phyloP scores from a whole-genome alignment of 2,329 filamentous ascomycete species.

The Phaeosphaeriaceae sp. region DNA sequence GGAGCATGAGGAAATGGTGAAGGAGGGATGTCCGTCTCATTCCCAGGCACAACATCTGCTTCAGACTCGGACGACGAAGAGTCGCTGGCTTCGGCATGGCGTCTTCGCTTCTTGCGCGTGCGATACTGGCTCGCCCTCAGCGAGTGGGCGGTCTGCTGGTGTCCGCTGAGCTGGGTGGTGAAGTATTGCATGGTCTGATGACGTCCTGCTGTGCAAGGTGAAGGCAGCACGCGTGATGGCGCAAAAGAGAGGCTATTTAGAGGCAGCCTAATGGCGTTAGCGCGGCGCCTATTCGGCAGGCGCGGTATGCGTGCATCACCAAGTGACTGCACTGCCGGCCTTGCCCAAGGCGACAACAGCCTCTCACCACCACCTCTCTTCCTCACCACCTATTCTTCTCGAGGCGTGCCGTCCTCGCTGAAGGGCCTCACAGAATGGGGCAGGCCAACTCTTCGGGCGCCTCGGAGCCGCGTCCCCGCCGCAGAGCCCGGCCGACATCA shows the following conservation, averaged over 20 bases:
- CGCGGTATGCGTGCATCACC: conserved; percentile 4
- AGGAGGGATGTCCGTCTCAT: conserved; percentile 47
- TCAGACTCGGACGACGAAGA: conserved; percentile 11
- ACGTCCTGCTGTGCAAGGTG: background rate
- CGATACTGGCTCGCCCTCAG: conserved; percentile 43
- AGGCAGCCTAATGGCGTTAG: background rate
- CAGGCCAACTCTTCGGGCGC: conserved; percentile 46
- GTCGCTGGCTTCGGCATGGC: conserved; percentile 25
- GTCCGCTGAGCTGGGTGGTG: conserved; percentile 36
- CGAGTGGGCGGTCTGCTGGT: conserved; percentile 37
- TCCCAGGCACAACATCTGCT: conserved; percentile 49
- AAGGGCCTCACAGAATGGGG: conserved; percentile 45
- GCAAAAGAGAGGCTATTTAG: background rate
- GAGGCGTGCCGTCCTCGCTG: conserved; percentile 32
- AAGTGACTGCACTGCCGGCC: conserved; percentile 6
- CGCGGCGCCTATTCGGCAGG: conserved; percentile 3
- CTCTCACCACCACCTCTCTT: conserved; percentile 8
- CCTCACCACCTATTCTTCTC: conserved; percentile 6
- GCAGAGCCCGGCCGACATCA: conserved; percentile 39
- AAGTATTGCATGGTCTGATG: conserved; percentile 40
- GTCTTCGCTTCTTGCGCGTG: conserved; percentile 29
- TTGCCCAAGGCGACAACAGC: background rate
- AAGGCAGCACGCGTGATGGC: background rate
- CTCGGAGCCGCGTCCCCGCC: conserved; percentile 31
- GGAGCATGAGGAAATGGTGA: conserved; percentile 55